Conservation (phyloP, 2,329 filamentous ascomycete species). For the Corniculantispora saksenae region DNA sequence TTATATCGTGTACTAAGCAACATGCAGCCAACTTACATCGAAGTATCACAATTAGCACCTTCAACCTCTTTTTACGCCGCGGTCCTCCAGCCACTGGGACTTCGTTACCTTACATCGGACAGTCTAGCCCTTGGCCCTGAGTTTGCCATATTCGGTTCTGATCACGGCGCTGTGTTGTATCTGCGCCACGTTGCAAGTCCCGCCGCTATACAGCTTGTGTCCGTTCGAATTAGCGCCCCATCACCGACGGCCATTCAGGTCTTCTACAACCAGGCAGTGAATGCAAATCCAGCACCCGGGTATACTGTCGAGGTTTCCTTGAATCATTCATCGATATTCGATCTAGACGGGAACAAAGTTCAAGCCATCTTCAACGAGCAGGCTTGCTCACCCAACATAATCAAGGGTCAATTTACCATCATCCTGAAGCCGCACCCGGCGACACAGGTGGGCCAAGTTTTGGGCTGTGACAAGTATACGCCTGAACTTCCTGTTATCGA, state of each 20-base stretch:
- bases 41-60: slow-evolving; percentile 75
- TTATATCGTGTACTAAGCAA: slow-evolving; percentile 22
- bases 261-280: slow-evolving; percentile 71
- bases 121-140: slow-evolving; percentile 1
- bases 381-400: slow-evolving; percentile 32
- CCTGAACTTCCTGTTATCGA: neutral
- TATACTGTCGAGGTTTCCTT: slow-evolving; percentile 24
- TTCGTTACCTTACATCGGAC: slow-evolving; percentile 54
- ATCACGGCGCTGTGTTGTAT: slow-evolving; percentile 42
- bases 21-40: slow-evolving; percentile 51
- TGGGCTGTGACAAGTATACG: neutral
- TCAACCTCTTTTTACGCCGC: slow-evolving; percentile 83
- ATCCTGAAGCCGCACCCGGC: neutral
- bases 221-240: slow-evolving; percentile 67
- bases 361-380: slow-evolving; percentile 61
- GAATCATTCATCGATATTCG: slow-evolving; percentile 59
- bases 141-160: slow-evolving; percentile 14
- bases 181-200: slow-evolving; percentile 44
- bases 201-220: slow-evolving; percentile 43
- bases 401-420: slow-evolving; percentile 4
- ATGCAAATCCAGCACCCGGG: slow-evolving; percentile 55
- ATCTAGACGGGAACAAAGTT: slow-evolving; percentile 82
- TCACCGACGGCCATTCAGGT: slow-evolving; percentile 65
- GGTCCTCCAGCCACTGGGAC: slow-evolving; percentile 74
- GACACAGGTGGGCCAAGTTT: neutral